Evolutionary conservation across 208 protist species (phyloP).

Genomic region (Wallacemonas sp.): DNA sequence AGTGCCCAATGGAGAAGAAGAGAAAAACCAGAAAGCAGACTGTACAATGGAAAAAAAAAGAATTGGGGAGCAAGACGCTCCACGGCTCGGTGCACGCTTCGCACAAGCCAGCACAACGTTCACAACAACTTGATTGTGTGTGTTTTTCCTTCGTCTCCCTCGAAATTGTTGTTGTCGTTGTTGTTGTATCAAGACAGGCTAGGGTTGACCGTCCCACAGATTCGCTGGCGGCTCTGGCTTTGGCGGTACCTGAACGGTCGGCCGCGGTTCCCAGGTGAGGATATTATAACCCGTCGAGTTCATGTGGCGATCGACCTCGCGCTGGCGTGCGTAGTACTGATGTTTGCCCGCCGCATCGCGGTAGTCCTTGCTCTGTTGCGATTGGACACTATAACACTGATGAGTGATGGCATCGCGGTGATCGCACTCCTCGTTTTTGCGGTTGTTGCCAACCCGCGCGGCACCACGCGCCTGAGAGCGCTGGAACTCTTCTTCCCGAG

Average conservation of each 20-base stretch:
- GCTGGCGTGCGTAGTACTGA: slow-evolving; percentile 44
- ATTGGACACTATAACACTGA: slow-evolving; percentile 43
- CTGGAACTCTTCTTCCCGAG: slow-evolving; percentile 37
- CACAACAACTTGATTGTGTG: no score
- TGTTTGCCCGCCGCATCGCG: slow-evolving; percentile 22
- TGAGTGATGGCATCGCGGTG: slow-evolving; percentile 61
- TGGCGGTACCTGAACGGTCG: slow-evolving; percentile 25
- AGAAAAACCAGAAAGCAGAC: background rate
- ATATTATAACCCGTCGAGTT: slow-evolving; percentile 64
- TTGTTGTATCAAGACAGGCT: background rate
- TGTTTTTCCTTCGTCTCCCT: background rate
- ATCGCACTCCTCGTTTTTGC: slow-evolving; percentile 54
- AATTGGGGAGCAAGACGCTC: no score
- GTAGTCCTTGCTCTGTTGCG: slow-evolving; percentile 23
- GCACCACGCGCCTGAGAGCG: slow-evolving; percentile 24
- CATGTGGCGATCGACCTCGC: slow-evolving; percentile 18
- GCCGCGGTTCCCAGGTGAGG: slow-evolving; percentile 45
- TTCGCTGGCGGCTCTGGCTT: slow-evolving; percentile 6
- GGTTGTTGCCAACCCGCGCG: slow-evolving; percentile 25
- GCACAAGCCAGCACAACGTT: no score
- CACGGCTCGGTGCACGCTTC: no score
- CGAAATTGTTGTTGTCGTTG: background rate
- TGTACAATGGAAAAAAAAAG: slow-evolving; percentile 3
- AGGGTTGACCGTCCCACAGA: background rate
- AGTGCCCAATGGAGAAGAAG: slow-evolving; percentile 5